Conservation (phyloP, 1,284 basidiomycete genomes). For the Rhodotorula sp. region DNA sequence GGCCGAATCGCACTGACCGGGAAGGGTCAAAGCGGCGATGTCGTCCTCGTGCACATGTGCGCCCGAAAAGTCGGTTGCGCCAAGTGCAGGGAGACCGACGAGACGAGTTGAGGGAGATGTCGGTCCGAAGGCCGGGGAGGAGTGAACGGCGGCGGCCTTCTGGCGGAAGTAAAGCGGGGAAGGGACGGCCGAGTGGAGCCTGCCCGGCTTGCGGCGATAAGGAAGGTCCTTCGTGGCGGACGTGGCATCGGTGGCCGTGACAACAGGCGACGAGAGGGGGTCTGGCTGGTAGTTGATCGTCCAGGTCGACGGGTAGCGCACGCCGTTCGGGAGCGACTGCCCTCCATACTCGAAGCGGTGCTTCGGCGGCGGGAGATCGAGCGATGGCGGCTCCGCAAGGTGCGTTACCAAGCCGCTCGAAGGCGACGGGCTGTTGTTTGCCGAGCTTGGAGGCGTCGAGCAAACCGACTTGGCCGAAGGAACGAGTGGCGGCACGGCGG, state of each 20-base stretch:
- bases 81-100: not conserved
- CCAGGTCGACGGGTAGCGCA: slow-evolving; percentile 21
- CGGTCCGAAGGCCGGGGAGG: slow-evolving; percentile 27
- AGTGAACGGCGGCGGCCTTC: slow-evolving; percentile 32
- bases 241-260: slow-evolving; percentile 6
- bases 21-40: slow-evolving; percentile 22
- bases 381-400: slow-evolving; percentile 30
- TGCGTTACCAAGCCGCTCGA: not conserved
- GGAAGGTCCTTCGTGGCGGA: slow-evolving; percentile 16
- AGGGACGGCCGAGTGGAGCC: slow-evolving; percentile 25
- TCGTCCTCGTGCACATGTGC: slow-evolving; percentile 32
- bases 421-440: slow-evolving; percentile 22
- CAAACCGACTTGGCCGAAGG: slow-evolving; percentile 28
- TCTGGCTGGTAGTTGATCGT: slow-evolving; percentile 35
- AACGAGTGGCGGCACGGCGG: slow-evolving; percentile 32
- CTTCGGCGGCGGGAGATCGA: slow-evolving; percentile 35
- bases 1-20: slow-evolving; percentile 1
- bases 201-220: slow-evolving; percentile 25
- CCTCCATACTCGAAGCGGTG: slow-evolving; percentile 25
- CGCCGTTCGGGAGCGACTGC: slow-evolving; percentile 23
- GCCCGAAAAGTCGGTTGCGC: slow-evolving; percentile 19
- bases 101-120: slow-evolving; percentile 6
- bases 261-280: slow-evolving; percentile 15
- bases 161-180: slow-evolving; percentile 41
- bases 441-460: slow-evolving; percentile 38